Evolutionary conservation across 306 rosid genomes (phyloP).

Genomic region (Carpinus fangiana): DNA sequence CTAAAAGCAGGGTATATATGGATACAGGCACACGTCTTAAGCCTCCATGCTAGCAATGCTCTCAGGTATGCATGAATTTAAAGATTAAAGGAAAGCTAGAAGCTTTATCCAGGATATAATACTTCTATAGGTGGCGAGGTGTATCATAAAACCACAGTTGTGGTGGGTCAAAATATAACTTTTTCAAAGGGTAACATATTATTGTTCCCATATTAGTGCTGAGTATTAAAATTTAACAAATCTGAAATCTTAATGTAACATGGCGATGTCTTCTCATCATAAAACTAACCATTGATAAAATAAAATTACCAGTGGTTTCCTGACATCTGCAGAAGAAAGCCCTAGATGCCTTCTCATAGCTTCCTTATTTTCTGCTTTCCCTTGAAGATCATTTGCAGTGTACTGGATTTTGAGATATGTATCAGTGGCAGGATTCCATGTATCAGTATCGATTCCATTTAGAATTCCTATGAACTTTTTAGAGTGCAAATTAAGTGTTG

Average conservation of each 20-base stretch:
- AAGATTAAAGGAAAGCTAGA: neutral
- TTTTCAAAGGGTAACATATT: slow-evolving; percentile 6
- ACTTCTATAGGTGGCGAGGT: neutral
- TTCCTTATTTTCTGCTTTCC: slow-evolving; percentile 83
- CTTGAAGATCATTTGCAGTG: slow-evolving; percentile 74
- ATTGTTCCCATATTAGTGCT: neutral
- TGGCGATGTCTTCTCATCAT: slow-evolving; percentile 19
- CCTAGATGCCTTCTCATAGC: slow-evolving; percentile 72
- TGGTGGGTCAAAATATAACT: neutral
- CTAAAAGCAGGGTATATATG: neutral
- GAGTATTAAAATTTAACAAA: neutral
- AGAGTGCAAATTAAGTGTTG: slow-evolving; percentile 73
- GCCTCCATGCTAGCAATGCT: neutral
- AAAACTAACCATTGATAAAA: slow-evolving; percentile 25
- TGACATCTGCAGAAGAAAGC: slow-evolving; percentile 64
- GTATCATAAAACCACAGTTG: neutral
- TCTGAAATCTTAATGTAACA: neutral
- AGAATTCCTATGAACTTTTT: slow-evolving; percentile 87
- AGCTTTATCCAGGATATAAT: neutral
- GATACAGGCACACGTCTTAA: neutral
- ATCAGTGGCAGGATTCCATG: slow-evolving; percentile 91
- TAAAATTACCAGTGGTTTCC: slow-evolving; percentile 79
- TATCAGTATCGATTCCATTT: slow-evolving; percentile 90
- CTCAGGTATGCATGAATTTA: neutral
- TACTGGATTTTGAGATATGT: slow-evolving; percentile 72